A percentile compares a stretch with the other conserved stretches of the same genome.
phyloP scores from a whole-genome alignment of 2,329 filamentous ascomycete genomes.

The Epichloe uncinata region DNA sequence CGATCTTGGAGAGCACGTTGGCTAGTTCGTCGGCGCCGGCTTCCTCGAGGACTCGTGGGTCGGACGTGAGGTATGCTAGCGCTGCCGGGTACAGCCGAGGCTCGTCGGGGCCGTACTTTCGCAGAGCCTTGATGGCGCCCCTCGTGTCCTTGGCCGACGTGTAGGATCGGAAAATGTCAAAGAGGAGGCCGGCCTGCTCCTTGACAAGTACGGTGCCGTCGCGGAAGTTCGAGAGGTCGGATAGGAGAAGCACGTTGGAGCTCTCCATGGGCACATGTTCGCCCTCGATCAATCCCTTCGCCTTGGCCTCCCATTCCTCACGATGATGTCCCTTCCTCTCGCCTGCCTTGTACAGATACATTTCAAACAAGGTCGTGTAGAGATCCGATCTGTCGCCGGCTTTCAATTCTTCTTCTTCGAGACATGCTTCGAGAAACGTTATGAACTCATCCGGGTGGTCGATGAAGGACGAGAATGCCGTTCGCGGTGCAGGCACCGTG shows the following conservation, averaged over 20 bases:
- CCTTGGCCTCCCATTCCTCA: constrained; percentile 78
- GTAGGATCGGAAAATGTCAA: constrained; percentile 95
- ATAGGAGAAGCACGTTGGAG: constrained; percentile 85
- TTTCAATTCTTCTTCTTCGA: constrained; percentile 58
- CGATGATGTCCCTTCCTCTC: constrained; percentile 52
- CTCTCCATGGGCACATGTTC: constrained; percentile 79
- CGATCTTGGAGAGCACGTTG: constrained; percentile 69
- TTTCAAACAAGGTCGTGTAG: constrained; percentile 92
- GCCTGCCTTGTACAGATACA: constrained; percentile 86
- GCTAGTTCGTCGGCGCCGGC: constrained; percentile 73
- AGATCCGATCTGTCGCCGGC: constrained; percentile 70
- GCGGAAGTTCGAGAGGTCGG: constrained; percentile 78
- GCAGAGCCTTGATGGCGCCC: constrained; percentile 77
- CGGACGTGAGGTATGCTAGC: constrained; percentile 84
- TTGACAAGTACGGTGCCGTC: constrained; percentile 87
- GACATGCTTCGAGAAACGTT: constrained; percentile 77
- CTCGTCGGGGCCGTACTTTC: constrained; percentile 84
- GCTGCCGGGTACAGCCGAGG: constrained; percentile 88
- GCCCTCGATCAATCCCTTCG: constrained; percentile 74
- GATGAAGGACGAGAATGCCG: constrained; percentile 91
- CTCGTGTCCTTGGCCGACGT: constrained; percentile 83
- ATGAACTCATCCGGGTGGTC: constrained; percentile 90
- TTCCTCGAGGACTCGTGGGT: constrained; percentile 66
- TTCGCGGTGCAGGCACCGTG: constrained; percentile 66
- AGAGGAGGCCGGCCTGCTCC: constrained; percentile 81